phyloP scores from a whole-genome alignment of 805 yeast genomes.

The Metschnikowia kunwiensis region DNA sequence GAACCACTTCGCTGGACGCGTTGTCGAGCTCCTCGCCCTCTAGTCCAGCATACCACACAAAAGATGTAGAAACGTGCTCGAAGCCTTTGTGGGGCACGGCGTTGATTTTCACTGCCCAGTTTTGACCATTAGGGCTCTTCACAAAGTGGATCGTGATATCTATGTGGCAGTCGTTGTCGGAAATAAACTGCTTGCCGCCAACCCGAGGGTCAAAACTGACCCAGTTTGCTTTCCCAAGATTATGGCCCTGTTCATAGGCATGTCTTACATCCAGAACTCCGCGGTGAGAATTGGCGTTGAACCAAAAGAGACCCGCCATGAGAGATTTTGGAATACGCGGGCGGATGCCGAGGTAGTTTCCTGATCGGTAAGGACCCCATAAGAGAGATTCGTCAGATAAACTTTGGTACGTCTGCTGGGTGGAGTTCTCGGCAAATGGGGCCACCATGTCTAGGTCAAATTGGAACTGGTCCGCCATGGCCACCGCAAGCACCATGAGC shows the following conservation, averaged over 20 bases:
- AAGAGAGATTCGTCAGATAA: slow-evolving; percentile 27
- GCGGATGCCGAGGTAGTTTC: slow-evolving; percentile 78
- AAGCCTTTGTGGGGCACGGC: slow-evolving; percentile 58
- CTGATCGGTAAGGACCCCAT: slow-evolving; percentile 95
- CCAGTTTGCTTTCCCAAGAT: slow-evolving; percentile 79
- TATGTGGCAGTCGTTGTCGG: slow-evolving; percentile 62
- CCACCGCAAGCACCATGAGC: background rate
- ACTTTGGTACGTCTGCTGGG: slow-evolving; percentile 12
- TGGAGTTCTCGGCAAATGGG: slow-evolving; percentile 9
- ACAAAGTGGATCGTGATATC: slow-evolving; percentile 69
- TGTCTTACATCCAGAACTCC: slow-evolving; percentile 65
- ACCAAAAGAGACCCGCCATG: slow-evolving; percentile 86
- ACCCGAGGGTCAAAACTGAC: slow-evolving; percentile 77
- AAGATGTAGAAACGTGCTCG: slow-evolving; percentile 51
- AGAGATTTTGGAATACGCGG: slow-evolving; percentile 79
- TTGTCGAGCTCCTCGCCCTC: slow-evolving; percentile 41
- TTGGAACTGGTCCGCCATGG: slow-evolving; percentile 5
- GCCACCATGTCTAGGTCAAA: slow-evolving; percentile 14
- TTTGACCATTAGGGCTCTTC: slow-evolving; percentile 63
- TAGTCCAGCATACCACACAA: slow-evolving; percentile 76
- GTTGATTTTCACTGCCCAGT: slow-evolving; percentile 76
- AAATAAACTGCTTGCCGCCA: slow-evolving; percentile 79
- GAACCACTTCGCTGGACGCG: slow-evolving; percentile 7
- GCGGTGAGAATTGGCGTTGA: slow-evolving; percentile 54
- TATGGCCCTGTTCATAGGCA: slow-evolving; percentile 68